These are phyloP conservation scores for Oenanthe javanica DNA, from an alignment of 140 eudicot species.

Conservation along the genomic window DNA sequence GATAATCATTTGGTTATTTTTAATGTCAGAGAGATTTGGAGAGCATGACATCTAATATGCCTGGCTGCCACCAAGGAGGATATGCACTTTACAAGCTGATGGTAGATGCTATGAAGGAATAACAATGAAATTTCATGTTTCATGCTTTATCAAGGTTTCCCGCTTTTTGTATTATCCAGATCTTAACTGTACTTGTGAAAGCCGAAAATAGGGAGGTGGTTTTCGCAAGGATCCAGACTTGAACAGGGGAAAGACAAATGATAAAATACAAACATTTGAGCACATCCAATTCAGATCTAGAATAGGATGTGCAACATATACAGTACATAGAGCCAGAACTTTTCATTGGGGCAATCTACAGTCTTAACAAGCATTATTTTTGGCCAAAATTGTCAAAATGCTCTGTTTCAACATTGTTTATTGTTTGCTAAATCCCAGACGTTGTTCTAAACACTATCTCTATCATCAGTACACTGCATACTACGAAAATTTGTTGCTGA, in stretches of 20 bases:
- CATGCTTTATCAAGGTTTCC: constrained; percentile 8
- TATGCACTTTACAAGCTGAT: constrained; percentile 70
- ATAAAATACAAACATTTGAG: not conserved
- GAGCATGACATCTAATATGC: constrained; percentile 66
- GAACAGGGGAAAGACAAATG: not conserved
- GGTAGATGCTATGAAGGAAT: constrained; percentile 35
- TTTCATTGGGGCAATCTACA: not conserved
- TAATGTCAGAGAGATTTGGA: constrained; percentile 55
- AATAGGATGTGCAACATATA: constrained; percentile 2
- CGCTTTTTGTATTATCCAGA: constrained; percentile 8
- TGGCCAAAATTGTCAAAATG: not conserved
- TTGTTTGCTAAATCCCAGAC: not conserved
- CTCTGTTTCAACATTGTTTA: not conserved
- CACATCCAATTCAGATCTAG: not conserved
- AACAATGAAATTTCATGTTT: constrained; percentile 13
- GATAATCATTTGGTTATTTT: constrained; percentile 6
- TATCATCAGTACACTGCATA: no score
- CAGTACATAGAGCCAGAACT: not conserved
- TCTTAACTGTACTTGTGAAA: not conserved
- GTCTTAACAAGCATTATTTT: not conserved
- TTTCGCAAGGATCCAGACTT: not conserved
- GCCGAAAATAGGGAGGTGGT: not conserved
- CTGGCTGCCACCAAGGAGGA: constrained; percentile 98
- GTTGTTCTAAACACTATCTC: no score
- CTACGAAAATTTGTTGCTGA: not conserved